A percentile compares a stretch with the other conserved stretches of the same genome.
These are phyloP conservation scores for Cytospora schulzeri DNA, from an alignment of 2,329 filamentous ascomycete species.

Conservation along the genomic window DNA sequence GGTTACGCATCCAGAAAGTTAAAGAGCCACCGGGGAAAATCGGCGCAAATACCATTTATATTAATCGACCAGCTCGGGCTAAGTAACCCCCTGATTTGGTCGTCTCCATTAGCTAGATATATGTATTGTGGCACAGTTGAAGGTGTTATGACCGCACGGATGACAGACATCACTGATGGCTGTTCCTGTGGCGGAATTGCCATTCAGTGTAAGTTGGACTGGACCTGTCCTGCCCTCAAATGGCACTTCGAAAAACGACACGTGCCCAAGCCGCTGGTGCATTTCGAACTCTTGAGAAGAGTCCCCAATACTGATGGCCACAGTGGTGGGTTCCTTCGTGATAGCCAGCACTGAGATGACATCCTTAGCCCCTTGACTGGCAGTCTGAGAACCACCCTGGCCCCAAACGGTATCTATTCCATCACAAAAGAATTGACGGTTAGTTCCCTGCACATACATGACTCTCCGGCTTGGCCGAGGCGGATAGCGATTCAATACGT, in stretches of 20 bases:
- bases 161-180: slow-evolving; percentile 39
- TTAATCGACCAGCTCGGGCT: neutral
- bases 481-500: slow-evolving; percentile 29
- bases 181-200: slow-evolving; percentile 41
- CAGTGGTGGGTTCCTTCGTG: slow-evolving; percentile 37
- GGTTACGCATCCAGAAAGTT: too few relatives aligned
- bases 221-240: slow-evolving; percentile 42
- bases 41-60: neutral
- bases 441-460: neutral
- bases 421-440: neutral
- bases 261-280: slow-evolving; percentile 35
- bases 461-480: neutral
- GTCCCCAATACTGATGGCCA: slow-evolving; percentile 43
- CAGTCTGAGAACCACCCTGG: slow-evolving; percentile 39
- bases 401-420: slow-evolving; percentile 42
- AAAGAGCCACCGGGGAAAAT: neutral
- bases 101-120: neutral
- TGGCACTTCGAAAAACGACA: slow-evolving; percentile 42
- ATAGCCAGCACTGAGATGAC: slow-evolving; percentile 47
- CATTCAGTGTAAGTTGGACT: slow-evolving; percentile 43
- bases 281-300: slow-evolving; percentile 36
- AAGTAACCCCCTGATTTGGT: neutral
- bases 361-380: slow-evolving; percentile 43
- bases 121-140: slow-evolving; percentile 36
- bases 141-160: slow-evolving; percentile 35